Conservation (phyloP, 2,329 filamentous ascomycete species). For the Penicillium oxalicum region DNA sequence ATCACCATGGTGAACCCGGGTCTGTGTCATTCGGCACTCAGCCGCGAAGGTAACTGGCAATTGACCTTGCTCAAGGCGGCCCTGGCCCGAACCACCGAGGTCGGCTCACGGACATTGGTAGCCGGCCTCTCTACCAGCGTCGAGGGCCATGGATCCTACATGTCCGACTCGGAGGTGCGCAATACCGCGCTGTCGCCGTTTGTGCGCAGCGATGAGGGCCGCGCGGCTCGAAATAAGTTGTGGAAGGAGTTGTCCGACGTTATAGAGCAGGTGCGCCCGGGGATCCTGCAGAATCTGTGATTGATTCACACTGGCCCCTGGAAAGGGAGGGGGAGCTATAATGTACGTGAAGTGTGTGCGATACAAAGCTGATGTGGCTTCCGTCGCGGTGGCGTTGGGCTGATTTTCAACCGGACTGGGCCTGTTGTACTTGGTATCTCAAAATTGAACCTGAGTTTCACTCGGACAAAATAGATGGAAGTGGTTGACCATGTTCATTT, state of each 20-base stretch:
- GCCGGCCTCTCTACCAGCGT: constrained; percentile 33
- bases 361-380: too few species aligned
- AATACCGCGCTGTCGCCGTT: constrained; percentile 29
- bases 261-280: constrained; percentile 40
- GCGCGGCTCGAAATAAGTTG: constrained; percentile 32
- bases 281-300: constrained; percentile 22
- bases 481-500: too few species aligned
- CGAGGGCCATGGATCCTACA: constrained; percentile 45
- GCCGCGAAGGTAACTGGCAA: constrained; percentile 28
- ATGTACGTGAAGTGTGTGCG: too few species aligned
- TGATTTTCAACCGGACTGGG: too few species aligned
- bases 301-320: too few species aligned
- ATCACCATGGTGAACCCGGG: constrained; percentile 52
- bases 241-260: constrained; percentile 42
- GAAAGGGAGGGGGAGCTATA: too few species aligned
- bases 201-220: constrained; percentile 38
- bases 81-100: constrained; percentile 42
- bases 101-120: constrained; percentile 44
- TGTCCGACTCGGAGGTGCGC: constrained; percentile 32
- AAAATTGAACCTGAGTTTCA: too few species aligned
- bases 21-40: constrained; percentile 46
- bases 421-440: too few species aligned
- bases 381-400: too few species aligned
- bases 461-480: too few species aligned
- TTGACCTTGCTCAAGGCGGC: constrained; percentile 23